Conservation (phyloP, 202 grass and related monocot genomes). For the Zizania palustris region DNA sequence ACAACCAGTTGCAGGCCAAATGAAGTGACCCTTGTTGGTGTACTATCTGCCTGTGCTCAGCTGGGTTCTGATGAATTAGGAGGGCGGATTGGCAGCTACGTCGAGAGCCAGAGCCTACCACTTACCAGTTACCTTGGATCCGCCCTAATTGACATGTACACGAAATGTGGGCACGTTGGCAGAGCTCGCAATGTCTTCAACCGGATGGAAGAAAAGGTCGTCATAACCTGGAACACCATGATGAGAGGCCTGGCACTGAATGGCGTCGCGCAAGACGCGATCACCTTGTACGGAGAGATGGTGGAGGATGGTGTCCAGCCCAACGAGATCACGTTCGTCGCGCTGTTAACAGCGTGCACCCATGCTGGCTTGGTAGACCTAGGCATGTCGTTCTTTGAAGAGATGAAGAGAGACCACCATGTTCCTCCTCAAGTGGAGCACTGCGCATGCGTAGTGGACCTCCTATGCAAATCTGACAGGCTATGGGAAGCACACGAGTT, state of each 20-base stretch:
- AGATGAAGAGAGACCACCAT: conserved; percentile 49
- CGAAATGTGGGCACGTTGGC: conserved; percentile 62
- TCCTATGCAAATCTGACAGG: conserved; percentile 66
- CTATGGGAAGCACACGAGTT: conserved; percentile 72
- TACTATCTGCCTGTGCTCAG: conserved; percentile 72
- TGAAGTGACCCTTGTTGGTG: conserved; percentile 72
- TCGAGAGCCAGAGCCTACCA: conserved; percentile 53
- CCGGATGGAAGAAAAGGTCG: conserved; percentile 67
- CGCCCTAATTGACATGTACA: conserved; percentile 75
- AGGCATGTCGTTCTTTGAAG: conserved; percentile 59
- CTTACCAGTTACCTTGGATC: conserved; percentile 66
- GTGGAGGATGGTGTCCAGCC: conserved; percentile 49
- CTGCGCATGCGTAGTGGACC: conserved; percentile 70
- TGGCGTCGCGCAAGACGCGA: conserved; percentile 61
- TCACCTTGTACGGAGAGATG: conserved; percentile 58
- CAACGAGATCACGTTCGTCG: conserved; percentile 68
- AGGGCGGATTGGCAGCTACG: conserved; percentile 61
- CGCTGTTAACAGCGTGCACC: conserved; percentile 70
- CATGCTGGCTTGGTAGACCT: conserved; percentile 69
- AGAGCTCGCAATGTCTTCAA: conserved; percentile 61
- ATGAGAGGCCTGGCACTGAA: conserved; percentile 79
- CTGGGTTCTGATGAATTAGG: conserved; percentile 70
- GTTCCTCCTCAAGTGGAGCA: conserved; percentile 76
- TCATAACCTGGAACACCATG: conserved; percentile 85
- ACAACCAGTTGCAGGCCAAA: conserved; percentile 64